These are phyloP conservation scores for Globisporangium nodosum DNA, from an alignment of 352 stramenopile species.

Conservation along the genomic window DNA sequence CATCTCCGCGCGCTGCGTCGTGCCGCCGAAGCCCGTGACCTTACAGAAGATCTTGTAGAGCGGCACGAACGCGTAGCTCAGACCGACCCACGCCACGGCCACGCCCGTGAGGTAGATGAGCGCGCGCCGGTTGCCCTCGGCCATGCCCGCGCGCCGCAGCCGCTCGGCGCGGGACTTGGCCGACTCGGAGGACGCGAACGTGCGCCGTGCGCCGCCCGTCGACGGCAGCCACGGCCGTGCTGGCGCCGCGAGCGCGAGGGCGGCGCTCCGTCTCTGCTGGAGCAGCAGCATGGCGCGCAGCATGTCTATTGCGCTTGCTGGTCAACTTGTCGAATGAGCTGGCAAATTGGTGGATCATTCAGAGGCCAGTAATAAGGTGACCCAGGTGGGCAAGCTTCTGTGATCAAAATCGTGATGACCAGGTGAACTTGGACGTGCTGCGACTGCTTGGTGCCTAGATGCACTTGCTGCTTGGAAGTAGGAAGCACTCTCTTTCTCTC, in stretches of 20 bases:
- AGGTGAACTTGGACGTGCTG: background rate
- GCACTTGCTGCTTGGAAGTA: background rate
- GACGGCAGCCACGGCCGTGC: slow-evolving; percentile 6
- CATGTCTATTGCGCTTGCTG: slow-evolving; percentile 10
- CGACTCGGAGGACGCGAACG: slow-evolving; percentile 31
- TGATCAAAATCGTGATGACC: background rate
- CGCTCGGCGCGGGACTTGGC: slow-evolving; percentile 42
- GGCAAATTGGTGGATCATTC: slow-evolving; percentile 22
- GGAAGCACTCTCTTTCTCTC: too few relatives aligned
- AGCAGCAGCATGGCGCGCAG: slow-evolving; percentile 10
- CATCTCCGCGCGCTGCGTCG: slow-evolving; percentile 81
- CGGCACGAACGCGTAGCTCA: slow-evolving; percentile 96
- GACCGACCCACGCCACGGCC: slow-evolving; percentile 90
- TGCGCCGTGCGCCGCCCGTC: slow-evolving; percentile 20
- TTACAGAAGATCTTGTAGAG: slow-evolving; percentile 99
- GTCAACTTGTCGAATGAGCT: background rate
- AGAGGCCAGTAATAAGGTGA: slow-evolving; percentile 3
- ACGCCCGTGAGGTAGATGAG: slow-evolving; percentile 93
- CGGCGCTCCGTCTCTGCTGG: background rate
- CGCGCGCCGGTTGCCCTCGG: slow-evolving; percentile 88
- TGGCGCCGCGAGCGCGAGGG: background rate
- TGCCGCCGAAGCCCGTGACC: slow-evolving; percentile 96
- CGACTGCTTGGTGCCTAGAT: too few relatives aligned
- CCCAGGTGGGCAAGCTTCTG: background rate
- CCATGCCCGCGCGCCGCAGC: slow-evolving; percentile 38